Conservation (phyloP, 331 rosid species). For the Phaseolus coccineus region DNA sequence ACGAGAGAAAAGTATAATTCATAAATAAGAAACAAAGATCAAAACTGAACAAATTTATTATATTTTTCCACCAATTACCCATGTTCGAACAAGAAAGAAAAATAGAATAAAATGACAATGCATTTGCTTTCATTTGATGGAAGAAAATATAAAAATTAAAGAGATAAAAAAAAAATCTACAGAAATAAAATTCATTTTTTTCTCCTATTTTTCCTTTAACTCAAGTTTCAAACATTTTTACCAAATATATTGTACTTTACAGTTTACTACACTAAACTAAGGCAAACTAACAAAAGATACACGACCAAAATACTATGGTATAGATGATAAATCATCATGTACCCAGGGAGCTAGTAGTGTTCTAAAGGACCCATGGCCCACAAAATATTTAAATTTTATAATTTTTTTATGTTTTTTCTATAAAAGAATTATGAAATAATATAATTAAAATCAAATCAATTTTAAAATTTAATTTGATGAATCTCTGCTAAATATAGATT, state of each 20-base stretch:
- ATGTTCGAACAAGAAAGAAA: neutral
- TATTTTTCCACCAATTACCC: neutral
- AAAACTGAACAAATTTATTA: no score
- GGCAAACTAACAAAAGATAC: neutral
- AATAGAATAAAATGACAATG: neutral
- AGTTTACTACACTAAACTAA: neutral
- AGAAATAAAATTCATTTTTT: neutral
- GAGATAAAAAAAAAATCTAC: neutral
- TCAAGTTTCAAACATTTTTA: neutral
- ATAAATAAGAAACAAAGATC: no score
- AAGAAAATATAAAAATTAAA: neutral
- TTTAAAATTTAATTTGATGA: no score
- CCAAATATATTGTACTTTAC: neutral
- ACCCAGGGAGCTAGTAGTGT: no score
- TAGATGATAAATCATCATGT: neutral
- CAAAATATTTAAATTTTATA: no score
- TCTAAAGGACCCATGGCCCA: no score
- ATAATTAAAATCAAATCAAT: no score
- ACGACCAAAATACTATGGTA: neutral
- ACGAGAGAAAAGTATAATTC: no score
- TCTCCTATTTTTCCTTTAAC: neutral
- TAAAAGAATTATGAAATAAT: no score
- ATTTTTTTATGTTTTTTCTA: no score
- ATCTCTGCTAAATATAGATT: no score
- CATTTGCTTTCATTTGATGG: neutral